A percentile compares a stretch with the other conserved stretches of the same genome.
These are phyloP conservation scores for Kentomonas sorsogonicus DNA, from an alignment of 208 protist genomes.

Conservation along the genomic window DNA sequence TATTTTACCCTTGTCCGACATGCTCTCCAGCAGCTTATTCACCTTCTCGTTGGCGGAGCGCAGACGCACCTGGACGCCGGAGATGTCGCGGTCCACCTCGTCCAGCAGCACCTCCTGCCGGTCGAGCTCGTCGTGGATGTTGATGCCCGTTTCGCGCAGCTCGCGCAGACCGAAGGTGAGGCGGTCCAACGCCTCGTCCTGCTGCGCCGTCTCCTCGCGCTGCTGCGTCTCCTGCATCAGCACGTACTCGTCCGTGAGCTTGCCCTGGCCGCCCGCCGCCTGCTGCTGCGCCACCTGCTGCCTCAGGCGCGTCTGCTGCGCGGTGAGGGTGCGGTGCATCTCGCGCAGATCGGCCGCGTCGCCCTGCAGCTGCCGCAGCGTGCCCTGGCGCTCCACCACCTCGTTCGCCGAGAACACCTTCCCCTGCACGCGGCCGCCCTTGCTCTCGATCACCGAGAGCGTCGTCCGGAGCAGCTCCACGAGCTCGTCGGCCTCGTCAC, in stretches of 20 bases:
- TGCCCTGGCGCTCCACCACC: conserved; percentile 69
- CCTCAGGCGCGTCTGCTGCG: conserved; percentile 9
- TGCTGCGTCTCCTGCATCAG: conserved; percentile 52
- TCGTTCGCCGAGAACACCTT: conserved; percentile 80
- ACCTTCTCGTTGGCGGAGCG: conserved; percentile 72
- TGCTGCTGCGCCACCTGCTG: conserved; percentile 5
- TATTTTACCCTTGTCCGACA: conserved; percentile 81
- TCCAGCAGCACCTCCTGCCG: conserved; percentile 62
- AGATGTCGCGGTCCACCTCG: conserved; percentile 57
- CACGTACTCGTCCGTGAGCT: conserved; percentile 38
- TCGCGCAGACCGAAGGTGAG: conserved; percentile 73
- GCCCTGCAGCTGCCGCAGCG: conserved; percentile 47
- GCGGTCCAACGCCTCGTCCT: conserved; percentile 74
- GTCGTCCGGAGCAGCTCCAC: conserved; percentile 51
- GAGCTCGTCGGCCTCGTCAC: conserved; percentile 42
- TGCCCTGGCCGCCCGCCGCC: neutral
- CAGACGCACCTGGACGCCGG: conserved; percentile 56
- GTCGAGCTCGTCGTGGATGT: conserved; percentile 71
- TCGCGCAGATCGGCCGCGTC: conserved; percentile 32
- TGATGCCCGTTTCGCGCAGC: conserved; percentile 68
- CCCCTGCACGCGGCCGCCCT: conserved; percentile 59
- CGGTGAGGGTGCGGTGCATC: conserved; percentile 9
- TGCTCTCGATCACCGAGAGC: conserved; percentile 52
- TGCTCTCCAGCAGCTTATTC: conserved; percentile 73
- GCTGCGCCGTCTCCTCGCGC: conserved; percentile 46